Evolutionary conservation across 129 eudicot species (phyloP), one percentile per base, ranked within the genome.

Genomic region (Ambrosia artemisiifolia): DNA sequence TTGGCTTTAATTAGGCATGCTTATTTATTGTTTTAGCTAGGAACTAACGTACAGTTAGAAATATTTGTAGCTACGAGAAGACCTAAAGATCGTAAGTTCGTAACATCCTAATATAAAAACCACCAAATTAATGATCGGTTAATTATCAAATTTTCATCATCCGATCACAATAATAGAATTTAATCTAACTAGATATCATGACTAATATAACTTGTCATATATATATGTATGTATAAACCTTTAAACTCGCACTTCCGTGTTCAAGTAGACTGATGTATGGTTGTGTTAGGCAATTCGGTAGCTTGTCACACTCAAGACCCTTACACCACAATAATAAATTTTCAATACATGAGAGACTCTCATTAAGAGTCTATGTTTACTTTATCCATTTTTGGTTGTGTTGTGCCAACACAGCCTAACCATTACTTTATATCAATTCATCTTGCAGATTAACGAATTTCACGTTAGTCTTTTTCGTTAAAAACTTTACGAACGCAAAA

Each of bases 181-280:
- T 54, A 55, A 30, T 54, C 42, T n/a, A 56, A 53, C 79, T 56
- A 33, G 35, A 28, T 75, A 33, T 66, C 47, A 75, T 67, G 49
- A 75, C 44, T 66, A 13, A 28, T 1, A 1, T 24, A 24, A 24
- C 61, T 76, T 47, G 50, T 69, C 53, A 76, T 43, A 76, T 76
- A 47, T 17, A 24, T 24, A 24, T 24, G 74, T 76, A 38, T 11
- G 74, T 76, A 38, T 11, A 56, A 20, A 14, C 68, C 73, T 30
- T 67, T 55, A 67, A 44, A 9, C 56, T 54, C 48, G 59, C 80
- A 67, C 74, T 75, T 75, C 59, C 67, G 67, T 75, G 80, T n/a
- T 75, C 74, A 13, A 13, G n/a, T 56, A n/a, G 65, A 75, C 24
- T 1, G 61, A 42, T 54, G 11, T 75, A 13, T 47, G 53, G 67